Evolutionary conservation across 495 filamentous ascomycete genomes (phyloP), one percentile per base, ranked within the genome.

Genomic region (Podospora australis): DNA sequence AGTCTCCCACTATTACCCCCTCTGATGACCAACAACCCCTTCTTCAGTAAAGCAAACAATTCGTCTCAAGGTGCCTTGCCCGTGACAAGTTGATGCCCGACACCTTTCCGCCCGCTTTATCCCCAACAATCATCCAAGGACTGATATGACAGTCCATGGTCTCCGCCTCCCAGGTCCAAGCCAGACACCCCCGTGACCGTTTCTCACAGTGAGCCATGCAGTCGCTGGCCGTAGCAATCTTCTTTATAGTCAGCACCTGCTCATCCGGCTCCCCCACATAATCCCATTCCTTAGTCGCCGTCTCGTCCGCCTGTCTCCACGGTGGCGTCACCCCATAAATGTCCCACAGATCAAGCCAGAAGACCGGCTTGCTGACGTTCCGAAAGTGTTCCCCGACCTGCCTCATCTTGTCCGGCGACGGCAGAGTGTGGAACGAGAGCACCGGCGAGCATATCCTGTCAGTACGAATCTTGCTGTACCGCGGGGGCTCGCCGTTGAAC

Each of bases 401-500:
- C 1, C 57, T 28, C 67, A 72, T 73, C 20, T 54, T 49, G 6
- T 58, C 43, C 4, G 53, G 51, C n/a, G 55, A 26, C 6, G 62
- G 52, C 32, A 73, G 53, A 7, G 62, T 63, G 46, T 73, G 69
- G 53, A 74, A 71, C 1, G 65, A 59, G 0, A 73, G 39, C 4
- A 74, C 26, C 8, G 69, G 66, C 20, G 62, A 43, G 49, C 72
- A 74, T 42, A 73, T 56, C 9, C 70, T 49, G 50, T 74, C 71
- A 1, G 51, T 38, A 46, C 60, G 60, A 39, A 75, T 67, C 39
- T 63, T 65, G 48, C 66, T 69, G 34, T 62, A 53, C 52, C 57
- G 53, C 0, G 72, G 72, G 6, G 60, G 47, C 48, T 75, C 72
- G 22, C 72, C 72, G 26, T 67, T 72, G 52, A 75, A 75, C n/a